Evolutionary conservation across 2,329 filamentous ascomycete species (phyloP).

Genomic region (Aureobasidium lini): DNA sequence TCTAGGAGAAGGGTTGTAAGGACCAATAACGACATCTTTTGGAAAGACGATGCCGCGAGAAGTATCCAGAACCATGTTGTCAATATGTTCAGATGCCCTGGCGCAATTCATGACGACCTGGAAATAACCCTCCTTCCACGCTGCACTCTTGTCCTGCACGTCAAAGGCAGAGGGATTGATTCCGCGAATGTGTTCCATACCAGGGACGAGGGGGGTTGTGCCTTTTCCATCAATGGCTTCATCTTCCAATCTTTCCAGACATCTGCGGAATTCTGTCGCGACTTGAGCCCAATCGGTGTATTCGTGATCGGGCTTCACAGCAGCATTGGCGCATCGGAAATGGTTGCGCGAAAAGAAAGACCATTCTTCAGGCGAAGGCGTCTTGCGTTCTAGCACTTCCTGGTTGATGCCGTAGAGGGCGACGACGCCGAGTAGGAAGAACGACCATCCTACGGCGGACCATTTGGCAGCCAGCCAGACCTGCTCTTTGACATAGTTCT

Average conservation of each 20-base stretch:
- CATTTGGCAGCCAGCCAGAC: constrained; percentile 63
- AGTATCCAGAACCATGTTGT: constrained; percentile 68
- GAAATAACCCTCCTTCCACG: constrained; percentile 82
- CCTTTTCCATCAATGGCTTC: constrained; percentile 55
- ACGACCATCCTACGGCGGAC: constrained; percentile 57
- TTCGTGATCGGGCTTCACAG: constrained; percentile 46
- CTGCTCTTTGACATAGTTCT: constrained; percentile 62
- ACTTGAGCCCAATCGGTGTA: constrained; percentile 63
- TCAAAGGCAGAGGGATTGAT: constrained; percentile 56
- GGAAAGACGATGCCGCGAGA: constrained; percentile 61
- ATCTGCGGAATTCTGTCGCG: constrained; percentile 51
- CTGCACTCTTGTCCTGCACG: constrained; percentile 65
- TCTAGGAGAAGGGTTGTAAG: constrained; percentile 72
- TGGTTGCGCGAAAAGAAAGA: constrained; percentile 59
- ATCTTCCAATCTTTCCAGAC: constrained; percentile 64
- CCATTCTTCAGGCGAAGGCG: constrained; percentile 82
- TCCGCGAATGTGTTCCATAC: constrained; percentile 37
- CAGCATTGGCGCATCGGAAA: constrained; percentile 51
- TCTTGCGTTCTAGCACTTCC: constrained; percentile 65
- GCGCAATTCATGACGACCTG: constrained; percentile 72
- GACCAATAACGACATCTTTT: constrained; percentile 66
- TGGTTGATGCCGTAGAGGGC: constrained; percentile 61
- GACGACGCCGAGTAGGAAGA: constrained; percentile 52
- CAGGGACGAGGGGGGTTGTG: constrained; percentile 17
- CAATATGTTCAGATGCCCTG: constrained; percentile 69